Evolutionary conservation across 768 basidiomycete genomes (phyloP), one percentile per base, ranked within the genome.

Genomic region (Vararia minispora): DNA sequence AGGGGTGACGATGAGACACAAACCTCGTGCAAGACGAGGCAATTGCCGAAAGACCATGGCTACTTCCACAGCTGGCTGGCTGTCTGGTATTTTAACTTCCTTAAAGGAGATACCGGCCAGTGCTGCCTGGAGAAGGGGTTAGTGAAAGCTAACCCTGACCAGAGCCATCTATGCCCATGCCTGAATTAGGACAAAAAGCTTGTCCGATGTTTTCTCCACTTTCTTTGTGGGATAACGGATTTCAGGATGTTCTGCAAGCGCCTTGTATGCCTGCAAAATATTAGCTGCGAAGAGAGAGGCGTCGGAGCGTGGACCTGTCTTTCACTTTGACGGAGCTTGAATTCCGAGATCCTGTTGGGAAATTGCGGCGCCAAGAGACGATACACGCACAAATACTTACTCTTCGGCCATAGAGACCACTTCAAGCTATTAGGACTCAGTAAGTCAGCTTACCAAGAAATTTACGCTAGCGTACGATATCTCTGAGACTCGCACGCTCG

Each of bases 171-270:
- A 6, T 4, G 4, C 26, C 29, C 57, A 40, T 33, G 84, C 83
- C 60, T 94, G 90, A 5, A 89, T 74, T 28, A 90, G 61, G 5
- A 92, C 53, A 54, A 85, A 78, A 8, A 85, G 68, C 55, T 94
- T 94, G 54, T 94, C 87, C 3, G 66, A 57, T 0, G 79, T 69
- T 45, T 69, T 77, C 31, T 80, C 79, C 4, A 80, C 59, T 45
- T 77, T 86, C 57, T 76, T 77, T 4, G 82, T 56, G 30, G 74
- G 68, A 55, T 75, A 95, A 2, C 88, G 78, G 41, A 92, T 84
- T 43, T 89, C 88, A n/a, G 66, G 64, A 40, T 86, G 76, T 34
- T 61, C 66, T 39, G 74, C 67, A 30, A 90, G 65, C 50, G 71
- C 79, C 52, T 85, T 85, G 47, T 76, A 79, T 44, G 66, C 60